These are phyloP conservation scores for Eutrema heterophyllum DNA, from an alignment of 345 rosid genomes.

Conservation along the genomic window DNA sequence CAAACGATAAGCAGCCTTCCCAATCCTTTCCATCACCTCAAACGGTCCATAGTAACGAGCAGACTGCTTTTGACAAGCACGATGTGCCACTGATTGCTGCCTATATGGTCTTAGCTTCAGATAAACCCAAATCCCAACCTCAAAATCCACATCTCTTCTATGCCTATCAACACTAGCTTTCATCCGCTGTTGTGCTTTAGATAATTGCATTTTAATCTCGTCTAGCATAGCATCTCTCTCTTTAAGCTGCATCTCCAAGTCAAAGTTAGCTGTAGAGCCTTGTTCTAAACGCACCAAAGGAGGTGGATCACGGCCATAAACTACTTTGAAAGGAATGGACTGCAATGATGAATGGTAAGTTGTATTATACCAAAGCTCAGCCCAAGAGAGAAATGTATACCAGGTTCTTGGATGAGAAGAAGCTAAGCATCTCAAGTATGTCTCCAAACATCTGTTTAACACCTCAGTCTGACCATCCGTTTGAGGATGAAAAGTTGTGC, in stretches of 20 bases:
- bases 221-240: no score
- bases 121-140: background rate
- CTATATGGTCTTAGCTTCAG: background rate
- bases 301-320: background rate
- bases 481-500: no score
- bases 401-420: no score
- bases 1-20: background rate
- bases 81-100: background rate
- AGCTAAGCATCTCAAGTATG: no score
- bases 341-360: background rate
- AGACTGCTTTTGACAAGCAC: background rate
- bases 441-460: no score
- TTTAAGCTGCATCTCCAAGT: background rate
- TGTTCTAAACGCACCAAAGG: background rate
- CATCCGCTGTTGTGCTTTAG: no score
- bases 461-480: no score
- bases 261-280: background rate
- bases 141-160: background rate
- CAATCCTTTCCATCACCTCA: background rate
- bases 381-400: background rate
- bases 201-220: no score
- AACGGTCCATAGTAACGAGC: background rate
- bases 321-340: background rate
- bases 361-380: background rate
- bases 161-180: background rate